A percentile compares a stretch with the other conserved stretches of the same genome.
phyloP scores from a whole-genome alignment of 2,329 filamentous ascomycete species.

The Trichoderma sp. region DNA sequence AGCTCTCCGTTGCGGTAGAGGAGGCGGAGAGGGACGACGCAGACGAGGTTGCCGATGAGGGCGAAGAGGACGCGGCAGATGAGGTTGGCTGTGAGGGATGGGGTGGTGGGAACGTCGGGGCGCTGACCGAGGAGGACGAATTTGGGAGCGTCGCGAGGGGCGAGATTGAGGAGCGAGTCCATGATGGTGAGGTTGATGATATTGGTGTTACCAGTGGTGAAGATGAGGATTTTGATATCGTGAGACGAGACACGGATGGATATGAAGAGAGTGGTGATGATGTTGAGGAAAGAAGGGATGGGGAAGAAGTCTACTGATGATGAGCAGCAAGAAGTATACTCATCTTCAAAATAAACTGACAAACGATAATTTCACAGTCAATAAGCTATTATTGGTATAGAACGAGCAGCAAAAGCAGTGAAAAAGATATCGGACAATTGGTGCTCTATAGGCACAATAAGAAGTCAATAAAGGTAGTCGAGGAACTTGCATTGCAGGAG shows the following conservation, averaged over 20 bases:
- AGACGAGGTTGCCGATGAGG: slow-evolving; percentile 50
- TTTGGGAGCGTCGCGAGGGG: slow-evolving; percentile 30
- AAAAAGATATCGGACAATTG: not conserved
- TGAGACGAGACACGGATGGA: not conserved
- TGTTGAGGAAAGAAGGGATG: too few species aligned
- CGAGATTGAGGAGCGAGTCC: not conserved
- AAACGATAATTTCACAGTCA: not conserved
- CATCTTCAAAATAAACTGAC: not conserved
- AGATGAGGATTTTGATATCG: not conserved
- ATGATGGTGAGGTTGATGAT: not conserved
- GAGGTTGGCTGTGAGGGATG: slow-evolving; percentile 50
- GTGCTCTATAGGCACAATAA: slow-evolving; percentile 16
- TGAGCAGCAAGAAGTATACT: not conserved
- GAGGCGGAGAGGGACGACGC: slow-evolving; percentile 55
- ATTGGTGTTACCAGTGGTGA: not conserved
- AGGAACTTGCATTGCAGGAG: not conserved
- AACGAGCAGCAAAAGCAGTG: not conserved
- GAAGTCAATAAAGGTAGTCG: not conserved
- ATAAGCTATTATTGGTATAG: not conserved
- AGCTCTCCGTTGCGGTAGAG: slow-evolving; percentile 59
- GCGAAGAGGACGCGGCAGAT: slow-evolving; percentile 54
- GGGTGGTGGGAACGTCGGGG: slow-evolving; percentile 34
- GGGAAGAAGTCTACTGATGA: not conserved
- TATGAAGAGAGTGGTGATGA: slow-evolving; percentile 3
- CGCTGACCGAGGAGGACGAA: slow-evolving; percentile 2